Percentiles rank a stretch among this genome's conserved stretches.
These are phyloP conservation scores for Casuarina glauca DNA, from an alignment of 306 rosid genomes.

Conservation along the genomic window DNA sequence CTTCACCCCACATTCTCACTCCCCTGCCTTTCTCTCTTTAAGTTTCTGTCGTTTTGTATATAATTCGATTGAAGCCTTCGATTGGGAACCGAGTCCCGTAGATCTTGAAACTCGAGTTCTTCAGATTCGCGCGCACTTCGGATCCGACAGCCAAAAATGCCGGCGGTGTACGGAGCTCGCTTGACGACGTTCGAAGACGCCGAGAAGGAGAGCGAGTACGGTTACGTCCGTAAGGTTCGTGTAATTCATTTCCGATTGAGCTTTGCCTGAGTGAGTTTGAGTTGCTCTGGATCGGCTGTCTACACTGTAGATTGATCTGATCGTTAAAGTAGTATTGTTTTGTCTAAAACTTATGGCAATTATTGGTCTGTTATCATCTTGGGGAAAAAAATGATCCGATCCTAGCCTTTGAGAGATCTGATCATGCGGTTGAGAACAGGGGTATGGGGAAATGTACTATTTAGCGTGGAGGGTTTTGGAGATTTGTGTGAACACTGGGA, in stretches of 20 bases:
- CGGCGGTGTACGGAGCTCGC: constrained; percentile 85
- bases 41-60: constrained; percentile 1
- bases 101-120: constrained; percentile 20
- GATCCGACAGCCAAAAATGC: constrained; percentile 65
- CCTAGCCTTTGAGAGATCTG: not conserved
- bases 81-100: constrained; percentile 22
- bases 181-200: constrained; percentile 92
- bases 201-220: constrained; percentile 99
- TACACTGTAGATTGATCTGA: not conserved
- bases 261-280: not conserved
- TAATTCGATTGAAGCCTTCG: constrained; percentile 34
- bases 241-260: not conserved
- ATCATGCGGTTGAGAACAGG: not conserved
- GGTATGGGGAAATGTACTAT: not conserved
- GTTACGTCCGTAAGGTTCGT: constrained; percentile 94
- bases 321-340: not conserved
- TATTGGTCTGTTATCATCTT: not conserved
- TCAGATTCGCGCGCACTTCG: constrained; percentile 25
- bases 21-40: not conserved
- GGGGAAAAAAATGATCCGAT: not conserved
- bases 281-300: not conserved
- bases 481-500: not conserved
- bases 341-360: not conserved
- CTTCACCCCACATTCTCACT: constrained; percentile 14
- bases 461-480: not conserved